Base-by-base conservation (phyloP, 495 filamentous ascomycete genomes). In the Trichodelitschia bisporula region DNA sequence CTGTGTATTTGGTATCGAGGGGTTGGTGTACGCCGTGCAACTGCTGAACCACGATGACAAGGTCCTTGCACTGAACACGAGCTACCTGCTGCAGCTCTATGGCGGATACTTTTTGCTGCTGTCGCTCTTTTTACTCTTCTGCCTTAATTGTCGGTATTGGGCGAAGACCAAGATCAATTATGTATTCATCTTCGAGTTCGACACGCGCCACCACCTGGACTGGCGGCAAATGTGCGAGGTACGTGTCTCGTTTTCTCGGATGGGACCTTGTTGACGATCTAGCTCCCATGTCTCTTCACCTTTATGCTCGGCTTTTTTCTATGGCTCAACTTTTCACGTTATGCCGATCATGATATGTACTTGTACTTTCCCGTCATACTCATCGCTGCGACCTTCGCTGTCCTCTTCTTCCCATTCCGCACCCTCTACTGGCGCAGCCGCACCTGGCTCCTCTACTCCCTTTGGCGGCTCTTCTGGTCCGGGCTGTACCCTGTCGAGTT, bases 401-500 rank as follows among this genome's bases (percentile, higher is more conserved):
- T 83, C 8, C 43, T 95, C 8, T 73, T 91, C 41, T 50, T 89
- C 20, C 84, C 84, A 1, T 60, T 58, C 0, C 75, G 66, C 1
- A 46, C 73, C 0, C 47, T 92, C 10, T 86, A 82, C 42, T 65
- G 82, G 40, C 64, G 61, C 31, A 77, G 70, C 38, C 64, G 84
- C 30, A 58, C 61, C 36, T 93, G 84, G 78, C 72, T 83, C 42
- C 55, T 75, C 26, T 77, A 79, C 44, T 80, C 78, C 4, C 69
- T 77, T 49, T 89, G 71, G 58, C 73, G 86, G 36, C 54, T 95
- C 16, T 53, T 89, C 28, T 59, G 79, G 14, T 75, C 86, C 12
- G 86, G 86, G 10, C 41, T 86, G 8, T 92, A 82, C 47, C 80
- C 76, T 6, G 86, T 97, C 13, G 86, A 93, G 46, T 97, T 95